A percentile compares a stretch with the other conserved stretches of the same genome.
phyloP scores from a whole-genome alignment of 306 rosid species.

The Vigna radiata region DNA sequence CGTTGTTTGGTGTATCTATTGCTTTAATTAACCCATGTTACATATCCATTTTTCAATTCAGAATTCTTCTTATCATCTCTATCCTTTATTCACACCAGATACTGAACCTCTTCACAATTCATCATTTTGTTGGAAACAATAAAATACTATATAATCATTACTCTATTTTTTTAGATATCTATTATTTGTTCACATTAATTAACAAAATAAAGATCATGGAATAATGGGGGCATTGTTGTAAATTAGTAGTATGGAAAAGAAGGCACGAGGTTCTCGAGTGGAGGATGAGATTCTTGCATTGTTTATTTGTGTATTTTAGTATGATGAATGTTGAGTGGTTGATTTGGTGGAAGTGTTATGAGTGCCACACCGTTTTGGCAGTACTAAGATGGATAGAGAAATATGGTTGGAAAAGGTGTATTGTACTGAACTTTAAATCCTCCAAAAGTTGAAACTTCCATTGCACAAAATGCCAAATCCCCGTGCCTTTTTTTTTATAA shows the following conservation, averaged over 20 bases:
- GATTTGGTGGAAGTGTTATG: slow-evolving; percentile 31
- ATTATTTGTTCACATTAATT: too few relatives aligned
- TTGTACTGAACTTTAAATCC: not conserved
- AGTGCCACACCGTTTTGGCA: slow-evolving; percentile 37
- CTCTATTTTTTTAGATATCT: too few relatives aligned
- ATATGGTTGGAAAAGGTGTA: slow-evolving; percentile 4
- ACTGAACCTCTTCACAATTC: not conserved
- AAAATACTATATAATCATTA: not conserved
- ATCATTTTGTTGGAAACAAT: not conserved
- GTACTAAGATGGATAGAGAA: slow-evolving; percentile 24
- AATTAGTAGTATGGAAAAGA: not conserved
- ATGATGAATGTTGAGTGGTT: slow-evolving; percentile 41
- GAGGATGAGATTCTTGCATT: too few relatives aligned
- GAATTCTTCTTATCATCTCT: slow-evolving; percentile 14
- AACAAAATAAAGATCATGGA: too few relatives aligned
- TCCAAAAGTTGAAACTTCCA: slow-evolving; percentile 9
- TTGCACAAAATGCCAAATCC: slow-evolving; percentile 4
- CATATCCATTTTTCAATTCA: slow-evolving; percentile 26
- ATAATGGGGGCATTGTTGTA: not conserved
- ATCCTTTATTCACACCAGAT: not conserved
- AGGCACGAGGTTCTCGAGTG: too few relatives aligned
- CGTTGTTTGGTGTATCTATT: slow-evolving; percentile 52
- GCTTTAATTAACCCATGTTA: slow-evolving; percentile 33
- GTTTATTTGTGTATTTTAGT: slow-evolving; percentile 1
- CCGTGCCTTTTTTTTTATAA: not conserved